Conservation (phyloP, 257 asterid species). For the Solanum chiquidenum region DNA sequence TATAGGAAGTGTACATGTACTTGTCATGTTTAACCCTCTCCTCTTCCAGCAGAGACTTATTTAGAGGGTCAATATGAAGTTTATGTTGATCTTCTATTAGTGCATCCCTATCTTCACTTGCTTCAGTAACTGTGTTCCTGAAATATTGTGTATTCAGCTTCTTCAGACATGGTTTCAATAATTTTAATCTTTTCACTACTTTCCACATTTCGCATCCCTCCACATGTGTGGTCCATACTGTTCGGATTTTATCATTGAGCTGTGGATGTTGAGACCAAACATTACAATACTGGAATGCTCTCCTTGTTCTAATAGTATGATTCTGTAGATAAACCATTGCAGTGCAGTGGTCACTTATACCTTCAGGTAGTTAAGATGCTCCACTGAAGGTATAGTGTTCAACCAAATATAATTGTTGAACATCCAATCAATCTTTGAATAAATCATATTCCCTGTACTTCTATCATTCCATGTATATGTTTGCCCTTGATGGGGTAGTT, state of each 20-base stretch:
- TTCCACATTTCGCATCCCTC: background rate
- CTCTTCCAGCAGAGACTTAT: background rate
- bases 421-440: background rate
- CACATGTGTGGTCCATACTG: background rate
- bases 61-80: background rate
- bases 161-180: background rate
- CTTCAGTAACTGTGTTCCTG: background rate
- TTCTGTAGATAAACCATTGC: background rate
- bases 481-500: background rate
- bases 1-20: background rate
- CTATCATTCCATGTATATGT: background rate
- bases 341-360: background rate
- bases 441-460: background rate
- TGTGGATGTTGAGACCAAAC: background rate
- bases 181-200: too few species aligned
- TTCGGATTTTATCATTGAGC: too few species aligned
- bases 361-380: background rate
- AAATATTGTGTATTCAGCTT: background rate
- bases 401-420: background rate
- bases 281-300: background rate
- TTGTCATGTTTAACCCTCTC: background rate
- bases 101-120: background rate
- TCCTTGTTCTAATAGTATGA: background rate
- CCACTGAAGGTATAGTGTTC: background rate
- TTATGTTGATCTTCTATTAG: background rate